Evolutionary conservation across 2,329 filamentous ascomycete species (phyloP).

Genomic region (Penicillium janthinellum): DNA sequence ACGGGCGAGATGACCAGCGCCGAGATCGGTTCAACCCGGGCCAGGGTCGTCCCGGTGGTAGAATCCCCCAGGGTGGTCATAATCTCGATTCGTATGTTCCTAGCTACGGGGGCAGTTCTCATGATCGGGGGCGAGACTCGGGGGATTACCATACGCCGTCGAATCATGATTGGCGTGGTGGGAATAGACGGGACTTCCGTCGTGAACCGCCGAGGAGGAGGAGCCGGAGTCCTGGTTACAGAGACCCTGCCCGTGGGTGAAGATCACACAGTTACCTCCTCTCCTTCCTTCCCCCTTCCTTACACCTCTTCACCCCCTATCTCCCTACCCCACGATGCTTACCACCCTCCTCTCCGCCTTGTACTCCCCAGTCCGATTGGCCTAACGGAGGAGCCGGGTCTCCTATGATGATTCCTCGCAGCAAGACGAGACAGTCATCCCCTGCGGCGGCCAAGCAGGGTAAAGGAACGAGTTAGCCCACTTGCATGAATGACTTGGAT

Average conservation of each 20-base stretch:
- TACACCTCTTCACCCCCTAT: too few relatives aligned
- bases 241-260: constrained; percentile 29
- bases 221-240: constrained; percentile 38
- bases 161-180: constrained; percentile 29
- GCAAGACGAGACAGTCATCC: not conserved
- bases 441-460: not conserved
- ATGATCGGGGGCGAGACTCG: constrained; percentile 30
- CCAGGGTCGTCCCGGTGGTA: constrained; percentile 26
- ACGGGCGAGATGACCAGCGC: constrained; percentile 31
- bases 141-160: constrained; percentile 22
- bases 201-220: constrained; percentile 35
- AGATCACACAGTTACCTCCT: not conserved
- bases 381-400: not conserved
- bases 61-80: constrained; percentile 22
- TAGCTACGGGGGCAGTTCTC: constrained; percentile 30
- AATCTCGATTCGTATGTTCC: constrained; percentile 43
- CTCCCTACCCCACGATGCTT: too few relatives aligned
- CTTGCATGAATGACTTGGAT: constrained; percentile 5
- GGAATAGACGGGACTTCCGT: constrained; percentile 30
- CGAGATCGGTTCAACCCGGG: constrained; percentile 34
- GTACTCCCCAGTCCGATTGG: not conserved
- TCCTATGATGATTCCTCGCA: not conserved
- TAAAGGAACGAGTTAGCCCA: not conserved
- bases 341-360: not conserved
- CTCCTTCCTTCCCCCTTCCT: not conserved